Evolutionary conservation across 306 rosid genomes (phyloP), one percentile per base, ranked within the genome.

Genomic region (Rosa persica): DNA sequence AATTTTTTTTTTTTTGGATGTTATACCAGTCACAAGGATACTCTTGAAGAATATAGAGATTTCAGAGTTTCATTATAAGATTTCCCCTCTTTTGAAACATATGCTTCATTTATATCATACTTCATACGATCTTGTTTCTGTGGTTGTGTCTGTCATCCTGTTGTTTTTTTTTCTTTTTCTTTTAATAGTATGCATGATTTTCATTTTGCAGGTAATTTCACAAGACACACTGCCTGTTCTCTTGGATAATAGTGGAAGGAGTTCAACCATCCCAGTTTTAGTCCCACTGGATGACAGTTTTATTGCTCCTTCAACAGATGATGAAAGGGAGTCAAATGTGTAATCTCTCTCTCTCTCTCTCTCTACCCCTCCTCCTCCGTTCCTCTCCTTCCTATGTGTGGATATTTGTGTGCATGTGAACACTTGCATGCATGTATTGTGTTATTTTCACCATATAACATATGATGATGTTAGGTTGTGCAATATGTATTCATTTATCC

Each of bases 201-300:
- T 78, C 25, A 74, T 69, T 86, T 80, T 82, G 64, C 86, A 95
- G 99, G 92, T 85, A 43, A 83, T 80, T 72, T 81, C 74, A 47
- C 83, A 78, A 81, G 85, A 79, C 72, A 68, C 75, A 36, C 80
- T 75, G 70, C 85, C 86, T 73, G 78, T 80, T 70, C 67, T 6
- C 78, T 54, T 83, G 85, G 85, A 77, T 82, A 78, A 79, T 72
- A 83, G 70, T 75, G 86, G 85, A 75, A 81, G 80, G 82, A 76
- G 27, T 67, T 64, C 79, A 76, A 81, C 82, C 76, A 84, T 82
- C 77, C 73, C 86, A 38, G 82, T 72, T 80, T 81, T 81, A 76
- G 36, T 85, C 71, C 60, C 79, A 66, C 78, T 78, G 74, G 91
- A 82, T 72, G 82, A 88, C 4, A 58, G 80, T 68, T 78, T 67